Base-by-base conservation (phyloP, 1,139 yeast species). In the Hyphopichia fennica region DNA sequence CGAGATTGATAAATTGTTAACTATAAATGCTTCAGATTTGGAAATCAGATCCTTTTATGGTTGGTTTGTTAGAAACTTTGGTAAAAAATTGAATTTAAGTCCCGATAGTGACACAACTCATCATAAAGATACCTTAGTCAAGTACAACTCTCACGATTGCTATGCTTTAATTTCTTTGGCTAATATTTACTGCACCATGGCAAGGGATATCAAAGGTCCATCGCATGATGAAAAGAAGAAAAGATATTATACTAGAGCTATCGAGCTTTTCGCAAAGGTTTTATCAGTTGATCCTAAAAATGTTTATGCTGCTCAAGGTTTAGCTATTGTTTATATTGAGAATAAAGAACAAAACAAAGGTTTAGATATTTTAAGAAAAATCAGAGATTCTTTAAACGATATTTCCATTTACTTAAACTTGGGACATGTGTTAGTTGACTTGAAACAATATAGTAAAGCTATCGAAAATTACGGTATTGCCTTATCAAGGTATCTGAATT, bases 301-400 rank as follows among this genome's bases (percentile, higher is more conserved):
- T 60, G 95, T 93, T 1, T 93, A 85, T 67, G 99, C 98, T 2
- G 99, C 99, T 1, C 99, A 93, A 63, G 99, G 99, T 41, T 76
- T 95, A 49, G 99, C 98, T 1, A 90, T 93, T 42, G 82, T 91
- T 10, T 87, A 89, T 62, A 95, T 96, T 18, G 98, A 91, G 54
- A 86, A 86, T 56, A 87, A 87, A 55, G 84, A 88, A 46, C 67
- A 81, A 18, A 82, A 79, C 34, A 76, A 84, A 49, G 96, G 98
- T 1, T 74, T 90, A 56, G 96, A 89, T 51, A 84, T 90, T 41
- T 83, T 95, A 57, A 80, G 95, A 63, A 90, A 91, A 54, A 83
- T 91, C 41, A 81, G 97, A 58, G 99, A 93, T 56, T 85, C 98
- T 9, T 74, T 93, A 52, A 82, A 84, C 57, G 96, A 88, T 57